phyloP scores from a whole-genome alignment of 2,329 filamentous ascomycete species.

The Leptographium galeiforme region DNA sequence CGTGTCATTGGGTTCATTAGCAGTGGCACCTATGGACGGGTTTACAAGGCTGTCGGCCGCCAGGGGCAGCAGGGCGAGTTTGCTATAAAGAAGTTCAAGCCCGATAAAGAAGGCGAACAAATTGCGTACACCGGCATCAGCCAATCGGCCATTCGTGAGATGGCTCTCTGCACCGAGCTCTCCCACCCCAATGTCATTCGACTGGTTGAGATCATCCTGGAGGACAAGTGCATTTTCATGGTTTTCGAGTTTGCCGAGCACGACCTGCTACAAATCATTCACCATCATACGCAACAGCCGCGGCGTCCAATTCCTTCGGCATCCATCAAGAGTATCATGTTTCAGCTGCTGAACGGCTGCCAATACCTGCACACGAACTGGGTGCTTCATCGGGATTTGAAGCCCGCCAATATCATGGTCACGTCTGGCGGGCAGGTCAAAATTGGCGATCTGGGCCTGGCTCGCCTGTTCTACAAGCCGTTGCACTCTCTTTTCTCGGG shows the following conservation, averaged over 20 bases:
- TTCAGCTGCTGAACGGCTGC: constrained; percentile 86
- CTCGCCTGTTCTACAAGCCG: constrained; percentile 86
- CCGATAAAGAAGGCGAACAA: constrained; percentile 92
- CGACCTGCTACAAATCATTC: constrained; percentile 92
- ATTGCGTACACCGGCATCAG: constrained; percentile 95
- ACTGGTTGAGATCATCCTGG: constrained; percentile 87
- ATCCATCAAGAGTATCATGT: constrained; percentile 88
- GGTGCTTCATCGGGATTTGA: constrained; percentile 93
- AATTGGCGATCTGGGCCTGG: constrained; percentile 87
- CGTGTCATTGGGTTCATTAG: constrained; percentile 97
- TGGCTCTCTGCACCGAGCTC: constrained; percentile 90
- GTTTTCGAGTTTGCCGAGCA: constrained; percentile 98
- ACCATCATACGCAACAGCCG: constrained; percentile 85
- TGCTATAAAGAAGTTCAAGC: constrained; percentile 99
- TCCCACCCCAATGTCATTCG: constrained; percentile 80
- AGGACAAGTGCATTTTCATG: constrained; percentile 99
- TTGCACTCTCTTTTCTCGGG: constrained; percentile 82
- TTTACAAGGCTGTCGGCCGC: constrained; percentile 84
- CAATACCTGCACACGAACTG: constrained; percentile 93
- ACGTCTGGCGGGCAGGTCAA: constrained; percentile 81
- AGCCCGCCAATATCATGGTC: constrained; percentile 98
- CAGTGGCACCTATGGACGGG: constrained; percentile 91
- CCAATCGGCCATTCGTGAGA: constrained; percentile 91
- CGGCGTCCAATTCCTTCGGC: constrained; percentile 76
- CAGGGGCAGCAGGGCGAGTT: constrained; percentile 68